phyloP scores from a whole-genome alignment of 192 early-diverging fungal species.

The Linnemannia zychae region DNA sequence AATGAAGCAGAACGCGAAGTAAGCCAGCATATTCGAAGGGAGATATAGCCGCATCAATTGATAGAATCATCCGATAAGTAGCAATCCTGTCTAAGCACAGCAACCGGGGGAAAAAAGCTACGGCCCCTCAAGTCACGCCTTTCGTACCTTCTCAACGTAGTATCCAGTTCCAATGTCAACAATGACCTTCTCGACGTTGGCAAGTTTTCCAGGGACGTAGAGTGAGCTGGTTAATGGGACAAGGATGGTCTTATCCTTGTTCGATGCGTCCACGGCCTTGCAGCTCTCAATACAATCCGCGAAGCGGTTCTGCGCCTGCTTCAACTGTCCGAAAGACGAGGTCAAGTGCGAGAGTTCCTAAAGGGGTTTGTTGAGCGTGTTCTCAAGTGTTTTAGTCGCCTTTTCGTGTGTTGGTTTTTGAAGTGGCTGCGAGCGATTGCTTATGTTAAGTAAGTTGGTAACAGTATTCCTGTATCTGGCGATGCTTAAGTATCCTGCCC shows the following conservation, averaged over 20 bases:
- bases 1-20: neutral
- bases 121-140: neutral
- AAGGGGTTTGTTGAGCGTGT: too few relatives aligned
- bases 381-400: too few relatives aligned
- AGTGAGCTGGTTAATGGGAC: conserved; percentile 87
- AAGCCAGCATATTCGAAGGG: neutral
- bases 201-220: conserved; percentile 94
- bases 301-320: conserved; percentile 90
- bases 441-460: too few relatives aligned
- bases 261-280: conserved; percentile 63
- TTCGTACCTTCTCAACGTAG: conserved; percentile 89
- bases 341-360: conserved; percentile 92
- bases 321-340: conserved; percentile 86
- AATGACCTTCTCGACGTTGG: conserved; percentile 86
- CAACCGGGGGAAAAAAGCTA: too few relatives aligned
- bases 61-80: neutral
- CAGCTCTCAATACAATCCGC: conserved; percentile 86
- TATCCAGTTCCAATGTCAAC: conserved; percentile 98
- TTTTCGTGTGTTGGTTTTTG: too few relatives aligned
- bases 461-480: too few relatives aligned
- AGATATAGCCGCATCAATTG: neutral
- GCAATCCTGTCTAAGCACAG: too few relatives aligned
- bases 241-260: conserved; percentile 72
- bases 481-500: neutral
- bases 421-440: too few relatives aligned